These are phyloP conservation scores for Juglanconis juglandina DNA, from an alignment of 2,329 filamentous ascomycete species.

Conservation along the genomic window DNA sequence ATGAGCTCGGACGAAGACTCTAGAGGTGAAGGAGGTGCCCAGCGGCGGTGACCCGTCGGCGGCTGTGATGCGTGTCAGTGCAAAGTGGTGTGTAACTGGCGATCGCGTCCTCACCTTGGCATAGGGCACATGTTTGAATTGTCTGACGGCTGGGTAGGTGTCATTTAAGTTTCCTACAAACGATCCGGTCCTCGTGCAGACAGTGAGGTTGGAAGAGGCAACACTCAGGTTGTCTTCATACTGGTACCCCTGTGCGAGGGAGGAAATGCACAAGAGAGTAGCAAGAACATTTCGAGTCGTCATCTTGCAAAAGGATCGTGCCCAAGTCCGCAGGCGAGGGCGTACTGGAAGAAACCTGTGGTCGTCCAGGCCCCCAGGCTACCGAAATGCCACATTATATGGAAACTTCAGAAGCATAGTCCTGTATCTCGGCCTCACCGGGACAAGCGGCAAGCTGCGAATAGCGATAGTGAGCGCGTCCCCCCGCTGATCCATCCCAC, in stretches of 20 bases:
- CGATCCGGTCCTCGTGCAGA: not conserved
- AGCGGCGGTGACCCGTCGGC: conserved; percentile 6
- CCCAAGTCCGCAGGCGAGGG: too few species aligned
- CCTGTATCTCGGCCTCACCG: not conserved
- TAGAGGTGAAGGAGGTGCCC: conserved; percentile 6
- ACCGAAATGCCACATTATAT: not conserved
- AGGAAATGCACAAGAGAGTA: not conserved
- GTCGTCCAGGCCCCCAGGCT: not conserved
- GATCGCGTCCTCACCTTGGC: not conserved
- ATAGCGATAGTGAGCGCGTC: not conserved
- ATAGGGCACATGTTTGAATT: conserved; percentile 6
- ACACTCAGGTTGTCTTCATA: not conserved
- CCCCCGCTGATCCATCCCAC: not conserved
- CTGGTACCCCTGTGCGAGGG: not conserved
- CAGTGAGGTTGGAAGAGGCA: not conserved
- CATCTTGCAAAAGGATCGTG: not conserved
- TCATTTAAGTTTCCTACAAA: conserved; percentile 2
- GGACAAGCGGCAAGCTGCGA: not conserved
- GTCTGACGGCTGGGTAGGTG: conserved; percentile 4
- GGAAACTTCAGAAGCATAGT: not conserved
- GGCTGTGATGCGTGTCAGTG: not conserved
- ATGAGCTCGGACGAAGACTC: conserved; percentile 1
- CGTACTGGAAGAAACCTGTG: not conserved
- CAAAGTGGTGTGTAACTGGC: not conserved
- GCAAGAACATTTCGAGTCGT: not conserved